These are phyloP conservation scores for Saksenaea vasiformis DNA, from an alignment of 371 early-diverging fungal species.

Conservation along the genomic window DNA sequence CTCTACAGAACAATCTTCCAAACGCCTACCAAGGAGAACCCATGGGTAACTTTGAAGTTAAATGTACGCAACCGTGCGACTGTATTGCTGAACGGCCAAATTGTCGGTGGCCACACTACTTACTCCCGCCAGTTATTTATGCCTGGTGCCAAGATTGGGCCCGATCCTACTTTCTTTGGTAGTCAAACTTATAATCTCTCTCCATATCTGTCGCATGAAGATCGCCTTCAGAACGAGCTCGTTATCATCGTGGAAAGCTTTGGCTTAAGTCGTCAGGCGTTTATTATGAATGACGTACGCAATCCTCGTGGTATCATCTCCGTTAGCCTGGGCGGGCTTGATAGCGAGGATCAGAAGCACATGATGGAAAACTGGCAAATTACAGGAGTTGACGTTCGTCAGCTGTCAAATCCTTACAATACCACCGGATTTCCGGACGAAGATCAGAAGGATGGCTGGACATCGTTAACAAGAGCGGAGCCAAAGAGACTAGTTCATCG, in stretches of 20 bases:
- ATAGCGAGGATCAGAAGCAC: conserved; percentile 22
- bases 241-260: conserved; percentile 76
- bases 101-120: conserved; percentile 79
- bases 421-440: conserved; percentile 83
- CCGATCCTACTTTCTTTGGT: conserved; percentile 66
- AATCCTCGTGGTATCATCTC: conserved; percentile 77
- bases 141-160: conserved; percentile 75
- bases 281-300: conserved; percentile 76
- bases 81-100: conserved; percentile 65
- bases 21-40: conserved; percentile 20
- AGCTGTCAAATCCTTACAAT: conserved; percentile 54
- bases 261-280: conserved; percentile 75
- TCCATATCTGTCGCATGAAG: conserved; percentile 23
- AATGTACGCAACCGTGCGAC: conserved; percentile 76
- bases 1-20: conserved; percentile 54
- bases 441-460: conserved; percentile 21
- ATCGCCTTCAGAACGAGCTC: conserved; percentile 53
- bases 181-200: conserved; percentile 48
- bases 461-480: conserved; percentile 17
- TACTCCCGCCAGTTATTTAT: conserved; percentile 64
- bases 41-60: conserved; percentile 47
- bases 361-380: conserved; percentile 57
- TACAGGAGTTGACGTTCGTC: conserved; percentile 77
- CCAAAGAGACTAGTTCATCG: conserved; percentile 9
- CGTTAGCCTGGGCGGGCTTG: conserved; percentile 53